Percentiles rank a stretch among this genome's conserved stretches.
phyloP scores from a whole-genome alignment of 1,284 basidiomycete species.

The Anthracocystis setariae region DNA sequence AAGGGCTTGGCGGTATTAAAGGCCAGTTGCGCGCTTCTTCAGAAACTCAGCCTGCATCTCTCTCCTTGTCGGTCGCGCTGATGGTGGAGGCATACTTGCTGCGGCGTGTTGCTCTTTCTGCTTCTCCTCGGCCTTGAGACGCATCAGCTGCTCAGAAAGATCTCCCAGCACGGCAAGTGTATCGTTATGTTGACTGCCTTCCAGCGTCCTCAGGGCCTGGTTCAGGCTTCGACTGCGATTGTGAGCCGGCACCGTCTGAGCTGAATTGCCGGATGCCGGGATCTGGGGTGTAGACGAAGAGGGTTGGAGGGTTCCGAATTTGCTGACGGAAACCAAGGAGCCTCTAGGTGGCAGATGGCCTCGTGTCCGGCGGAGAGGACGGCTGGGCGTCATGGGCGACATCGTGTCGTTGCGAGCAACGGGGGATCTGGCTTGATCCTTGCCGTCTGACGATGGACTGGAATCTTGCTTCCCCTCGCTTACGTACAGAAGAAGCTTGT shows the following conservation, averaged over 20 bases:
- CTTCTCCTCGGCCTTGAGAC: constrained; percentile 25
- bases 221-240: constrained; percentile 11
- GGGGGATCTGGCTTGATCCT: not conserved
- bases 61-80: constrained; percentile 14
- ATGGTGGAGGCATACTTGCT: constrained; percentile 31
- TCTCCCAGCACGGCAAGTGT: constrained; percentile 37
- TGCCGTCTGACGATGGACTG: no score
- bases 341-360: constrained; percentile 25
- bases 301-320: constrained; percentile 16
- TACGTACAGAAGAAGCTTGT: constrained; percentile 27
- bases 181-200: constrained; percentile 16
- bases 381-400: constrained; percentile 11
- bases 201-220: not conserved
- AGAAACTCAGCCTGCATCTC: constrained; percentile 43
- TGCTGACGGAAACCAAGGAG: constrained; percentile 8
- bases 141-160: constrained; percentile 24
- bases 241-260: not conserved
- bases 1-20: not conserved
- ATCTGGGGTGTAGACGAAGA: not conserved
- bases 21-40: constrained; percentile 10
- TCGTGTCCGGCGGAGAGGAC: constrained; percentile 18
- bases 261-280: not conserved
- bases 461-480: constrained; percentile 15
- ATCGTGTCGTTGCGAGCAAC: not conserved
- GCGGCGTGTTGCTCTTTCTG: constrained; percentile 18